These are phyloP conservation scores for Arxiozyma bovina DNA, from an alignment of 1,139 yeast genomes.

Conservation along the genomic window DNA sequence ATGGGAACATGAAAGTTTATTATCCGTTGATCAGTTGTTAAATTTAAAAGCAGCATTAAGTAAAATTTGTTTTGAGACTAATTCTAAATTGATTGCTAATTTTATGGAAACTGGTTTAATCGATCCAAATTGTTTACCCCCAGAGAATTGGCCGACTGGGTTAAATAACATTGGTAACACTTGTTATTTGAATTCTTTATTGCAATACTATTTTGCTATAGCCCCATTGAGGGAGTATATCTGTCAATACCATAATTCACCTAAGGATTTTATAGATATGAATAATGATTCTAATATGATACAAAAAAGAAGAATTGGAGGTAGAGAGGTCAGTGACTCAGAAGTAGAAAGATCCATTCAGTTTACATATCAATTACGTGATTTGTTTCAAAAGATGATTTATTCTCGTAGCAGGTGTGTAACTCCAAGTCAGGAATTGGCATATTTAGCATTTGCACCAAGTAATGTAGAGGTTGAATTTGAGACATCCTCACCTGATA, in stretches of 20 bases:
- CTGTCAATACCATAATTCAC: slow-evolving; percentile 37
- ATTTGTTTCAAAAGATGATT: slow-evolving; percentile 62
- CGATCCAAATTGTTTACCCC: slow-evolving; percentile 51
- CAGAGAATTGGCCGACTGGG: slow-evolving; percentile 79
- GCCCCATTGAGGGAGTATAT: slow-evolving; percentile 69
- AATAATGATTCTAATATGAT: slow-evolving; percentile 26
- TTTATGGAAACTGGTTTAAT: slow-evolving; percentile 51
- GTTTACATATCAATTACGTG: slow-evolving; percentile 63
- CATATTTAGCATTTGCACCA: slow-evolving; percentile 80
- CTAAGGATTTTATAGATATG: slow-evolving; percentile 20
- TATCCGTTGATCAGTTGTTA: slow-evolving; percentile 36
- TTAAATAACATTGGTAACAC: slow-evolving; percentile 91
- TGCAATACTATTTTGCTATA: slow-evolving; percentile 83
- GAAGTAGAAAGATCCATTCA: slow-evolving; percentile 78
- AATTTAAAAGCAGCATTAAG: slow-evolving; percentile 44
- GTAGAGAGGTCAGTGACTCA: slow-evolving; percentile 59
- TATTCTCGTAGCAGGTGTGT: slow-evolving; percentile 56
- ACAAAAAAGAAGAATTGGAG: slow-evolving; percentile 78
- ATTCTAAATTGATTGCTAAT: slow-evolving; percentile 45
- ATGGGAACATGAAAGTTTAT: slow-evolving; percentile 29
- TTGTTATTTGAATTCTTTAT: slow-evolving; percentile 79
- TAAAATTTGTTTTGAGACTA: slow-evolving; percentile 39
- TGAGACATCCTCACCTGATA: slow-evolving; percentile 20
- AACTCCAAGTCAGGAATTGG: slow-evolving; percentile 74
- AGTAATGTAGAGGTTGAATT: slow-evolving; percentile 59